Conservation (phyloP, 257 asterid genomes). For the Scutellaria baicalensis region DNA sequence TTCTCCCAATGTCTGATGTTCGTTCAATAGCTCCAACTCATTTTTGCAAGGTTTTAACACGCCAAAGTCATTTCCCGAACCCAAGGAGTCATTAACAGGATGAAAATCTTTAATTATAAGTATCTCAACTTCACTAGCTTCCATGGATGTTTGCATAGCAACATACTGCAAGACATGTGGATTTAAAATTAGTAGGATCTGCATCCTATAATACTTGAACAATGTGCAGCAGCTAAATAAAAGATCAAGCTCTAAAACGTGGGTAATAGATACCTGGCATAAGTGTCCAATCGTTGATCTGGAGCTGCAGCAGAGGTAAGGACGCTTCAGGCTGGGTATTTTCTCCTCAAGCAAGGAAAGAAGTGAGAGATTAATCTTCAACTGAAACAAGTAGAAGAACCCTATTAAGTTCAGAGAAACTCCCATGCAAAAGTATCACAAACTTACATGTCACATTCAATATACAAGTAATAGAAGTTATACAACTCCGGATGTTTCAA, state of each 20-base stretch:
- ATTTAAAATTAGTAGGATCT: conserved; percentile 13
- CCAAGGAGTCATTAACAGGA: conserved; percentile 26
- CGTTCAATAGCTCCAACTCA: conserved; percentile 42
- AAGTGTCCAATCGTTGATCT: conserved; percentile 60
- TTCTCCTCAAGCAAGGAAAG: conserved; percentile 64
- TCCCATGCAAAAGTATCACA: background rate
- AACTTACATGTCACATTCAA: conserved; percentile 2
- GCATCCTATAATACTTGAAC: background rate
- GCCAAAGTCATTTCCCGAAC: conserved; percentile 19
- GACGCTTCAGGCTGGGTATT: conserved; percentile 80
- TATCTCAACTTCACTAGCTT: conserved; percentile 66
- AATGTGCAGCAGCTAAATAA: background rate
- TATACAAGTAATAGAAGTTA: background rate
- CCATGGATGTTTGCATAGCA: conserved; percentile 69
- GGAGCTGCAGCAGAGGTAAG: conserved; percentile 71
- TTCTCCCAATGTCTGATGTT: conserved; percentile 69
- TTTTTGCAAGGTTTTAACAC: conserved; percentile 31
- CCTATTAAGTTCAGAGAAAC: conserved; percentile 11
- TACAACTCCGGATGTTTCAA: background rate
- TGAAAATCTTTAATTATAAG: conserved; percentile 40
- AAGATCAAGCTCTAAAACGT: conserved; percentile 9
- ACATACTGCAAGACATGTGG: conserved; percentile 58
- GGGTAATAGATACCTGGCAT: conserved; percentile 49
- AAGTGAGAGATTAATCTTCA: conserved; percentile 64
- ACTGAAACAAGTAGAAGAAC: conserved; percentile 37